Base-by-base conservation (phyloP, 345 rosid genomes). In the Geranium brycei region DNA sequence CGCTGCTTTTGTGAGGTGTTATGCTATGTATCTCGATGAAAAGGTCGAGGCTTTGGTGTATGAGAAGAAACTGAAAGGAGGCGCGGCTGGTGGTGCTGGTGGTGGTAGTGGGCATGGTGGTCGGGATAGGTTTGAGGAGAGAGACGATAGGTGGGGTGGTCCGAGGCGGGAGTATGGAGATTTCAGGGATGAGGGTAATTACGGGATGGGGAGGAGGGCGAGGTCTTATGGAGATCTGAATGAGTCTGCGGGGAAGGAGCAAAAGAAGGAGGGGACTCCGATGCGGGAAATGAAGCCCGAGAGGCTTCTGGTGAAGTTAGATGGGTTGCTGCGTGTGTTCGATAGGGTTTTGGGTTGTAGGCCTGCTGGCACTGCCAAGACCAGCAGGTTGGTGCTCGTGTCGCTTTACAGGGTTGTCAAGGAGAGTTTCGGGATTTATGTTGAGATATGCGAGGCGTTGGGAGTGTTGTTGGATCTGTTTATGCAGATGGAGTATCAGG, bases 391-490 rank as follows among this genome's bases (percentile, higher is more conserved):
- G 84, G 76, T 93, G 30, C 66, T 90, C 67, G 77, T 88, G 18
- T 88, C 89, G 0, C 59, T 90, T 58, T 93, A 90, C 63, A 85
- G 78, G 0, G 72, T 86, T 66, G 87, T 93, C 78, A 83, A 79
- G 73, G 97, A 93, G 80, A 90, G 99, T 77, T 93, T 86, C 69
- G 75, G 72, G 81, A 23, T 88, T 7, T 93, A 93, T 65, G 83
- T 82, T 13, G 95, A 88, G 69, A 83, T 93, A 19, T 90, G 97
- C 14, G 95, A 83, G 79, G 91, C 80, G 40, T 72, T 93, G 69
- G 95, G 85, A 60, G 82, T 88, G 53, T 71, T 93, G 85, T 82
- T 90, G 16, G 99, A 93, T 66, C 83, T 80, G 66, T 93, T 93
- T 71, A 77, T 76, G 1, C 92, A 88, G 58, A 90, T 93, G 97